Conservation (phyloP, 495 filamentous ascomycete species). For the Daldinia childiae region DNA sequence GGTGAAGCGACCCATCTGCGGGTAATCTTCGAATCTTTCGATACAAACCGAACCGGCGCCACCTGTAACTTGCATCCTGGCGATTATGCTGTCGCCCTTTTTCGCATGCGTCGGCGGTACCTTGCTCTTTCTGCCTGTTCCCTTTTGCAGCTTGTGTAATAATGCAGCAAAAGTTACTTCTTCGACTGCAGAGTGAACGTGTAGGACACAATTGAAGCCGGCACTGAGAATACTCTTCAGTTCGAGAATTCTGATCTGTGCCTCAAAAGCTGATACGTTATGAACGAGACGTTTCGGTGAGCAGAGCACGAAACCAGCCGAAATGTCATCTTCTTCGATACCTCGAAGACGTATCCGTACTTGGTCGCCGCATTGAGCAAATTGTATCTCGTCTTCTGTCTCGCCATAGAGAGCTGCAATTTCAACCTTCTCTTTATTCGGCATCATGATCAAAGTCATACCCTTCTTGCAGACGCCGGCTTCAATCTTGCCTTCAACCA, state of each 20-base stretch:
- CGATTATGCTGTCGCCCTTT: slow-evolving; percentile 93
- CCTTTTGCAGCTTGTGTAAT: slow-evolving; percentile 95
- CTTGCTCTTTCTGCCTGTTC: slow-evolving; percentile 94
- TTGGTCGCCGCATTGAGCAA: slow-evolving; percentile 91
- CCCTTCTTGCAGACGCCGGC: slow-evolving; percentile 91
- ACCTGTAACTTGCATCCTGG: slow-evolving; percentile 83
- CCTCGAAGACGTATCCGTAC: slow-evolving; percentile 90
- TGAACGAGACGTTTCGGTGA: slow-evolving; percentile 90
- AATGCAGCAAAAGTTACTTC: slow-evolving; percentile 89
- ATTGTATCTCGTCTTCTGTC: slow-evolving; percentile 87
- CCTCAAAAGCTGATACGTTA: slow-evolving; percentile 89
- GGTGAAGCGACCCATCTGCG: slow-evolving; percentile 94
- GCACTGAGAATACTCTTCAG: slow-evolving; percentile 88
- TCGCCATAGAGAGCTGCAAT: slow-evolving; percentile 91
- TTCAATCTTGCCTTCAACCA: slow-evolving; percentile 97
- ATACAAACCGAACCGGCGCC: slow-evolving; percentile 89
- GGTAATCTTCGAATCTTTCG: slow-evolving; percentile 91
- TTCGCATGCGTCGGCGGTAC: slow-evolving; percentile 89
- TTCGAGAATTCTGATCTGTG: slow-evolving; percentile 95
- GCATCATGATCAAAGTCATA: slow-evolving; percentile 87
- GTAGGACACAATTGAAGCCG: slow-evolving; percentile 88
- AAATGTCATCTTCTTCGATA: slow-evolving; percentile 95
- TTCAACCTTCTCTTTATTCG: slow-evolving; percentile 81
- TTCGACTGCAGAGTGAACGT: slow-evolving; percentile 93
- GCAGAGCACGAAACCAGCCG: slow-evolving; percentile 95